Percentiles rank a stretch among this genome's conserved stretches.
Evolutionary conservation across 2,329 filamentous ascomycete species (phyloP).

Genomic region (Aspergillus sp.): DNA sequence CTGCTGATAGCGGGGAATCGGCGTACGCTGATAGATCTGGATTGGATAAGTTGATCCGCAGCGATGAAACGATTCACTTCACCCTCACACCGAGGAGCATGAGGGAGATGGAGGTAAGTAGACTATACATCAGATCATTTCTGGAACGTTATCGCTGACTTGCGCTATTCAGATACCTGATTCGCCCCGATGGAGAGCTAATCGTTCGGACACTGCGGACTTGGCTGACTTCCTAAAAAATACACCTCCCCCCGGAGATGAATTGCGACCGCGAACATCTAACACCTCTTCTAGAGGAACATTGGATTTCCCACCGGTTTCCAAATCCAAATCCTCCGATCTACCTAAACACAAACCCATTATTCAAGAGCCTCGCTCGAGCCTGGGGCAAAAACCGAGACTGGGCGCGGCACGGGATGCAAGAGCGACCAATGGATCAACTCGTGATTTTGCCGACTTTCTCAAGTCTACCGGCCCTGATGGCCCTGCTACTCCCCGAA

Average conservation of each 20-base stretch:
- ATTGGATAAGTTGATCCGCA: constrained; percentile 76
- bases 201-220: constrained; percentile 30
- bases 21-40: constrained; percentile 35
- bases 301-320: constrained; percentile 10
- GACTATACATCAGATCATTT: not conserved
- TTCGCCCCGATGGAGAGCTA: constrained; percentile 25
- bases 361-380: constrained; percentile 5
- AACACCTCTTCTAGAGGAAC: constrained; percentile 16
- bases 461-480: constrained; percentile 76
- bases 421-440: constrained; percentile 64
- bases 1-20: constrained; percentile 22
- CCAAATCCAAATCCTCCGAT: constrained; percentile 17
- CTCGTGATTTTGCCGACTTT: constrained; percentile 82
- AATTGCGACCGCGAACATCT: constrained; percentile 12
- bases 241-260: constrained; percentile 28
- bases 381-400: constrained; percentile 16
- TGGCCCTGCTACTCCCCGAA: constrained; percentile 14
- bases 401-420: constrained; percentile 63
- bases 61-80: constrained; percentile 76
- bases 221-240: constrained; percentile 35
- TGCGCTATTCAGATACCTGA: constrained; percentile 24
- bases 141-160: not conserved
- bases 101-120: constrained; percentile 67
- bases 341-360: constrained; percentile 21
- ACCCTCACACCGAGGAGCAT: constrained; percentile 76